Evolutionary conservation across 78 protist species (phyloP).

Genomic region (Dictyostelium purpureum): DNA sequence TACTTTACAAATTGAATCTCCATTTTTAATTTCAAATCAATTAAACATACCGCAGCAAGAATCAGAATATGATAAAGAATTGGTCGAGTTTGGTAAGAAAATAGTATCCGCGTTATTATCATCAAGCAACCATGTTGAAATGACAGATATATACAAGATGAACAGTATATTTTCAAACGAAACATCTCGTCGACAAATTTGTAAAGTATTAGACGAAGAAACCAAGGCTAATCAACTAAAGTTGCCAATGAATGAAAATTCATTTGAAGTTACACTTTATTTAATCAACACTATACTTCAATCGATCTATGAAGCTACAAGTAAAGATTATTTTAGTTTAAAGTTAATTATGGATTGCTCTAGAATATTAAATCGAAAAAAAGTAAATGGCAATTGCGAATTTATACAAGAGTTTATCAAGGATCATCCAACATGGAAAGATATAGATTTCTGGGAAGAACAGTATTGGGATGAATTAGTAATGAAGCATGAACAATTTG

Average conservation of each 20-base stretch:
- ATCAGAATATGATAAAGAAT: conserved; percentile 32
- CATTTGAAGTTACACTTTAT: conserved; percentile 63
- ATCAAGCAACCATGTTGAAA: conserved; percentile 72
- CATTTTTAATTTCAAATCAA: background rate
- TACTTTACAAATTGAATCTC: background rate
- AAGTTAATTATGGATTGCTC: conserved; percentile 63
- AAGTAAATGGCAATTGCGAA: conserved; percentile 43
- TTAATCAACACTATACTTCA: conserved; percentile 47
- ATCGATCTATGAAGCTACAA: conserved; percentile 22
- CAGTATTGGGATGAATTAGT: conserved; percentile 71
- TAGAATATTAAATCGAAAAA: conserved; percentile 50
- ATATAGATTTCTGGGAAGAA: conserved; percentile 60
- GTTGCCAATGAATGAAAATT: conserved; percentile 73
- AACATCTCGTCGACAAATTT: conserved; percentile 43
- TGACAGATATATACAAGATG: conserved; percentile 73
- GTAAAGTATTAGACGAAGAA: conserved; percentile 55
- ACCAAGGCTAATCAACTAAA: conserved; percentile 53
- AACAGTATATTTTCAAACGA: conserved; percentile 34
- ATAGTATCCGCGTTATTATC: conserved; percentile 66
- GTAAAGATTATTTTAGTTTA: conserved; percentile 57
- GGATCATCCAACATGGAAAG: conserved; percentile 76
- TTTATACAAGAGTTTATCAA: conserved; percentile 75
- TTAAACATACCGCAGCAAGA: background rate
- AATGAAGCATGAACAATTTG: conserved; percentile 70
- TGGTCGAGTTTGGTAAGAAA: conserved; percentile 59